These are phyloP conservation scores for Ogataea ramenticola DNA, from an alignment of 805 yeast species.

Conservation along the genomic window DNA sequence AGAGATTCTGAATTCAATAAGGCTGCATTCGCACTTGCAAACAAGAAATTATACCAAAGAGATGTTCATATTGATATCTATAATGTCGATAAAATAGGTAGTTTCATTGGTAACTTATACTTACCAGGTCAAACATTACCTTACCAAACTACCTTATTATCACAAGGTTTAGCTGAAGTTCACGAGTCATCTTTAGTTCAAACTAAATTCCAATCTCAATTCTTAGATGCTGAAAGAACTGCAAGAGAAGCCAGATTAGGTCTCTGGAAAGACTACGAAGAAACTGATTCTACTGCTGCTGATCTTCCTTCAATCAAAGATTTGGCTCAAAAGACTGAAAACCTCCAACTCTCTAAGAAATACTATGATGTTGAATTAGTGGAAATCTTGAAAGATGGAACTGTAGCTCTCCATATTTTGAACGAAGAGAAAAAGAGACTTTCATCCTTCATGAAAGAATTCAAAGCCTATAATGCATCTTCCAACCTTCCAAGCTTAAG, in stretches of 20 bases:
- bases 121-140: slow-evolving; percentile 45
- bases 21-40: slow-evolving; percentile 47
- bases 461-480: slow-evolving; percentile 37
- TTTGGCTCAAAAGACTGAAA: slow-evolving; percentile 11
- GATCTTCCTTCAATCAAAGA: slow-evolving; percentile 17
- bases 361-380: slow-evolving; percentile 48
- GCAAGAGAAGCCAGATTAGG: slow-evolving; percentile 55
- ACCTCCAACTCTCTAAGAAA: slow-evolving; percentile 23
- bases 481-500: slow-evolving; percentile 22
- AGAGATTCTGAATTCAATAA: slow-evolving; percentile 33
- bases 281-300: slow-evolving; percentile 22
- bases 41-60: slow-evolving; percentile 56
- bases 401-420: slow-evolving; percentile 38
- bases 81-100: slow-evolving; percentile 71
- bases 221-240: slow-evolving; percentile 52
- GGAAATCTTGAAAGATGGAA: slow-evolving; percentile 36
- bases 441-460: slow-evolving; percentile 36
- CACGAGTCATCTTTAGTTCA: slow-evolving; percentile 60
- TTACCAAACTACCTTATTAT: slow-evolving; percentile 49
- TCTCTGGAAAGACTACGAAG: slow-evolving; percentile 56
- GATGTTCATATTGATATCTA: slow-evolving; percentile 65
- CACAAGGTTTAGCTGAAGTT: slow-evolving; percentile 54
- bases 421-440: slow-evolving; percentile 33
- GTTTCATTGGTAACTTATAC: slow-evolving; percentile 67
- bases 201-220: slow-evolving; percentile 46